Percentiles rank a stretch among this genome's conserved stretches.
Conservation (phyloP, 805 yeast genomes). For the Yueomyces sp. region DNA sequence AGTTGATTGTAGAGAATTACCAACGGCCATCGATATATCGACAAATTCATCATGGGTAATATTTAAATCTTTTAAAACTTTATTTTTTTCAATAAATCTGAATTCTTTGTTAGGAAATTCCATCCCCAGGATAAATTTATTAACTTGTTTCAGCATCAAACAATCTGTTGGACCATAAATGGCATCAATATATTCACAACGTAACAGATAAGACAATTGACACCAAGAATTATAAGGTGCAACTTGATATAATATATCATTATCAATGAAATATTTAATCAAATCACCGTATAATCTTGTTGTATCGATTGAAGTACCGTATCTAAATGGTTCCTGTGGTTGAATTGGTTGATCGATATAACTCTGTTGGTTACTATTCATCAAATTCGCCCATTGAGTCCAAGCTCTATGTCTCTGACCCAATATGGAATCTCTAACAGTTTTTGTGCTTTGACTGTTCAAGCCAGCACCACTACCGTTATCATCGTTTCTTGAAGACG, state of each 20-base stretch:
- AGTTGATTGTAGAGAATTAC: constrained; percentile 60
- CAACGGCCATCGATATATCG: constrained; percentile 67
- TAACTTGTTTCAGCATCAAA: constrained; percentile 45
- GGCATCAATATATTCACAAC: constrained; percentile 47
- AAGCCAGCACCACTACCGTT: constrained; percentile 1
- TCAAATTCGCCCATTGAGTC: constrained; percentile 27
- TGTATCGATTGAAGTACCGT: constrained; percentile 35
- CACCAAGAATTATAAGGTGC: constrained; percentile 76
- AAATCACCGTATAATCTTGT: constrained; percentile 42
- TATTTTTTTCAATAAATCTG: constrained; percentile 45
- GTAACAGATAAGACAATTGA: constrained; percentile 62
- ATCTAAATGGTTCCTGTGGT: constrained; percentile 38
- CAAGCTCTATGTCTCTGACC: constrained; percentile 35
- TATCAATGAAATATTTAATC: constrained; percentile 40
- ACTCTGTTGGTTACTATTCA: constrained; percentile 21
- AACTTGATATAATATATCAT: constrained; percentile 50
- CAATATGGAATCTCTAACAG: constrained; percentile 22
- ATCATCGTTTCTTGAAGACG: constrained; percentile 3
- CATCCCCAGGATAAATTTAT: constrained; percentile 59
- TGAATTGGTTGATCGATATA: constrained; percentile 24
- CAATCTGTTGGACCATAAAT: constrained; percentile 79
- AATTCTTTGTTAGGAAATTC: constrained; percentile 55
- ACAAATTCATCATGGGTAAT: constrained; percentile 53
- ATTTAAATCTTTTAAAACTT: constrained; percentile 46
- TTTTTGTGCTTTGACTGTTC: constrained; percentile 5